Evolutionary conservation across 768 basidiomycete species (phyloP).

Genomic region (Boletus edulis): DNA sequence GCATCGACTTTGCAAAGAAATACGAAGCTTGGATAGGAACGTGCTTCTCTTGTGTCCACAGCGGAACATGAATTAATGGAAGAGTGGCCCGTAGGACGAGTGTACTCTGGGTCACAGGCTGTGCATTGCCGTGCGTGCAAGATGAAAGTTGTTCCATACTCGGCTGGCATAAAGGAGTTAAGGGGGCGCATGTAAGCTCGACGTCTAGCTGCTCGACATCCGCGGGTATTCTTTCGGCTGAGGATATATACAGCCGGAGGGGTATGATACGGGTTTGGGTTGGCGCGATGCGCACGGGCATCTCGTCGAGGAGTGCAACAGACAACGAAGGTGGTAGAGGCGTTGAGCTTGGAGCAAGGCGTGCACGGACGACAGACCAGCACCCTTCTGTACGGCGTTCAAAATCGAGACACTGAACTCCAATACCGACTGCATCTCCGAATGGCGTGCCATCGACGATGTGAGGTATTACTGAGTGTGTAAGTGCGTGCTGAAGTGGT

Average conservation of each 20-base stretch:
- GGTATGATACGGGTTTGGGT: conserved; percentile 64
- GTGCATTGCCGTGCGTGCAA: background rate
- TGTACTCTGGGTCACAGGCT: background rate
- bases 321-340: conserved; percentile 16
- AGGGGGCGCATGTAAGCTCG: conserved; percentile 32
- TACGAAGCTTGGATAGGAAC: conserved; percentile 54
- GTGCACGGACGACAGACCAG: conserved; percentile 48
- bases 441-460: conserved; percentile 76
- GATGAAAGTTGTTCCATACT: background rate
- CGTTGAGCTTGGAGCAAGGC: background rate
- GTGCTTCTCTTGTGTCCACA: conserved; percentile 38
- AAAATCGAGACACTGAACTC: conserved; percentile 45
- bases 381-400: conserved; percentile 30
- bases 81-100: conserved; percentile 37
- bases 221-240: conserved; percentile 28
- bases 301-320: conserved; percentile 14
- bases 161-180: background rate
- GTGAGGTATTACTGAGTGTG: conserved; percentile 60
- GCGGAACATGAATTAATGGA: conserved; percentile 43
- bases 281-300: conserved; percentile 46
- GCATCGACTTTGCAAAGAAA: conserved; percentile 52
- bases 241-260: conserved; percentile 42
- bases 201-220: conserved; percentile 38
- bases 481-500: conserved; percentile 40
- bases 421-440: conserved; percentile 68